Conservation (phyloP, 164 flowering plant species). For the Chloranthus sessilifolius region DNA sequence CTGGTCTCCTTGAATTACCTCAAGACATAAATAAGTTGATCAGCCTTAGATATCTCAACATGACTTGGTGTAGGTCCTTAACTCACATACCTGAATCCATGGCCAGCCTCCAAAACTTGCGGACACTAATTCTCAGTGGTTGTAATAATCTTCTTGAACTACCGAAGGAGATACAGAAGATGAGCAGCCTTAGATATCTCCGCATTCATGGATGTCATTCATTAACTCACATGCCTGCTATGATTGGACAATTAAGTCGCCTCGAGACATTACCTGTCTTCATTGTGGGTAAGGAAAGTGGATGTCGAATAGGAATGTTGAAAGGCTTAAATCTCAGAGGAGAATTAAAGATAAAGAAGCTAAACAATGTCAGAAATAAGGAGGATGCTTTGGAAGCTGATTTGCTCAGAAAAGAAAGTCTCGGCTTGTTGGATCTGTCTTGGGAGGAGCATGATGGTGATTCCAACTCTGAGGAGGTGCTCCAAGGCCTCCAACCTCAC, state of each 20-base stretch:
- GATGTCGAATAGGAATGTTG: not conserved
- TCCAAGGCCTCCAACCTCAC: slow-evolving; percentile 22
- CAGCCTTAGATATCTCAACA: slow-evolving; percentile 13
- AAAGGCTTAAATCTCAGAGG: slow-evolving; percentile 5
- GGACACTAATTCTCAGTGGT: no score
- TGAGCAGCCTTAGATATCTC: no score
- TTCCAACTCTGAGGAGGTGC: slow-evolving; percentile 1
- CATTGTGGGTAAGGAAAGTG: slow-evolving; percentile 5
- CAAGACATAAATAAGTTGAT: not conserved
- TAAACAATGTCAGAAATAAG: slow-evolving; percentile 1
- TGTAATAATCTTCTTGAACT: no score
- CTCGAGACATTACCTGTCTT: slow-evolving; percentile 21
- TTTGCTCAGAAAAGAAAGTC: not conserved
- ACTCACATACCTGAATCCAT: no score
- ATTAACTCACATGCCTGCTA: slow-evolving; percentile 2
- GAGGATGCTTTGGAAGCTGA: not conserved
- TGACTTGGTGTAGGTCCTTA: no score
- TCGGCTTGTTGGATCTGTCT: not conserved
- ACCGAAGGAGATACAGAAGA: no score
- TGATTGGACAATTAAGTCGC: not conserved
- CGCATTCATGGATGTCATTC: no score
- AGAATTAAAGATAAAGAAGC: not conserved
- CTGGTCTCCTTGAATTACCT: slow-evolving; percentile 12
- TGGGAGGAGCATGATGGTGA: not conserved
- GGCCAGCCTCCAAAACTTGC: no score